Evolutionary conservation across 768 basidiomycete species (phyloP).

Genomic region (Amanita pallidorosea): DNA sequence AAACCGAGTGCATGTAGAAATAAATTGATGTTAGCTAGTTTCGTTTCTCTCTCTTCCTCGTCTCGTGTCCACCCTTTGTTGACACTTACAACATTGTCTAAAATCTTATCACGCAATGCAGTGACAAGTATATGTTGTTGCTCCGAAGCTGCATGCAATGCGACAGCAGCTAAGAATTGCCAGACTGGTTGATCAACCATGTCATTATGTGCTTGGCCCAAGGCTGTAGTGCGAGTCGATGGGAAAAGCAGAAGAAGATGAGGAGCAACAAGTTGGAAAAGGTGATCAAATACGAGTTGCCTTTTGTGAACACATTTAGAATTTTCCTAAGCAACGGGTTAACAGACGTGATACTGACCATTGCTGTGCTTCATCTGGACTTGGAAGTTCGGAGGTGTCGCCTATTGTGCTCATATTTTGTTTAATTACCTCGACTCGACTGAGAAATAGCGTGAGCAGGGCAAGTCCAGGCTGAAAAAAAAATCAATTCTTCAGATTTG

Average conservation of each 20-base stretch:
- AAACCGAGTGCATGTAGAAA: conserved; percentile 73
- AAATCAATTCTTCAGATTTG: conserved; percentile 6
- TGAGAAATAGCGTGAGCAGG: conserved; percentile 82
- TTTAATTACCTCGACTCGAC: conserved; percentile 88
- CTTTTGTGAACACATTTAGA: conserved; percentile 26
- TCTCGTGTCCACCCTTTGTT: conserved; percentile 65
- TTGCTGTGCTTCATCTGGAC: conserved; percentile 69
- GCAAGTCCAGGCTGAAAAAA: conserved; percentile 74
- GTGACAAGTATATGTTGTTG: conserved; percentile 87
- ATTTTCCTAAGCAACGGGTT: background rate
- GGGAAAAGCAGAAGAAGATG: conserved; percentile 81
- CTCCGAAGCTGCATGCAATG: conserved; percentile 71
- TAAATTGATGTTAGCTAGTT: conserved; percentile 88
- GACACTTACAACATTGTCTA: conserved; percentile 78
- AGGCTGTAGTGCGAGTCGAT: conserved; percentile 59
- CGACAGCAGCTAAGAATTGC: conserved; percentile 87
- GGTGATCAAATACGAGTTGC: conserved; percentile 80
- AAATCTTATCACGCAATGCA: conserved; percentile 82
- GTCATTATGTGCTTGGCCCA: conserved; percentile 36
- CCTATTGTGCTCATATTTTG: conserved; percentile 46
- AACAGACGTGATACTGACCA: conserved; percentile 28
- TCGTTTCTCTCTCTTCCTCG: conserved; percentile 66
- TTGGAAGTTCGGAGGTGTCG: conserved; percentile 45
- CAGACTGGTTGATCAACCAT: conserved; percentile 85
- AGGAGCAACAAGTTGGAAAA: conserved; percentile 72